Base-by-base conservation (phyloP, 768 basidiomycete genomes). In the Mycena leptocephala region DNA sequence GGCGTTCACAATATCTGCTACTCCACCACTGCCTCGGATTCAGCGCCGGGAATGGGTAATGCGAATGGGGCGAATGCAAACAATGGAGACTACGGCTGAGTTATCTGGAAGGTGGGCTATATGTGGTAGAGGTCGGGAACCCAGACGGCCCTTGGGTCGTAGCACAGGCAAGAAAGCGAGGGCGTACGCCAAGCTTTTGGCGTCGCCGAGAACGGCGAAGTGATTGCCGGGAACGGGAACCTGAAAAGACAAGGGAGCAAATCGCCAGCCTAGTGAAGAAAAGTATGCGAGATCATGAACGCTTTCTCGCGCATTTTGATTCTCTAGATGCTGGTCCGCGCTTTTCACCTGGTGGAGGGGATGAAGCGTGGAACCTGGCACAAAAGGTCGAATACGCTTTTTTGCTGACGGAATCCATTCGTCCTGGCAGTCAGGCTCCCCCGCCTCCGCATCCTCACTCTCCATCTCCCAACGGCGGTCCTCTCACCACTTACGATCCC, bases 261-360 rank as follows among this genome's bases (percentile, higher is more conserved):
- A 88, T 97, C 55, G 82, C 82, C 7, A 82, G 85, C 26, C 85
- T 95, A 53, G 80, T 97, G 39, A 92, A 89, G 87, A 96, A 95
- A 86, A 91, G 92, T 78, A 88, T 96, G 78, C 92, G 95, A 11
- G 96, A 97, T 82, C 95, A 96, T 75, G 95, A 97, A 80, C 92
- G 92, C 77, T 97, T 97, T 81, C 88, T 97, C 26, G 84, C 92
- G 0, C 94, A 97, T 82, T 97, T 97, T 79, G 95, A 96, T 82
- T 92, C 93, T 6, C 86, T 95, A 33, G 94, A 95, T 74, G 85
- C 86, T 7, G 80, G 82, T 0, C 81, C 84, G 2, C 80, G 81
- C 48, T 80, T 82, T 14, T 79, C 83, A 8, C 83, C 83, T 13
- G 84, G 85, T 24, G 87, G 86, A 9, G 87, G 69, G 32, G 75